Conservation (phyloP, 257 asterid species). For the Lycium ferocissimum region DNA sequence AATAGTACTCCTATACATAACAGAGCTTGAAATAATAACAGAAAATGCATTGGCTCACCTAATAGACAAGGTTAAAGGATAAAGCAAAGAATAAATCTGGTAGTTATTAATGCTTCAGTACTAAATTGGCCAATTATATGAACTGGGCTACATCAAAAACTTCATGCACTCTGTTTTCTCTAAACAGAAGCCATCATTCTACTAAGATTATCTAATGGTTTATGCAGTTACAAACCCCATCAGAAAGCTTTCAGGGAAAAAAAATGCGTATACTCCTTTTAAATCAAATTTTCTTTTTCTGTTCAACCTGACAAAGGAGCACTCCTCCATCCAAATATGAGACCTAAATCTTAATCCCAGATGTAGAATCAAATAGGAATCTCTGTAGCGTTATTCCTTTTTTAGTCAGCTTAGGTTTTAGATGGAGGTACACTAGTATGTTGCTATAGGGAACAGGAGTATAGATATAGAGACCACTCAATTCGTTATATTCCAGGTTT, state of each 20-base stretch:
- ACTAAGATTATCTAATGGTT: not conserved
- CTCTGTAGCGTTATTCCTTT: slow-evolving; percentile 11
- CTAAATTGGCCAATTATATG: slow-evolving; percentile 4
- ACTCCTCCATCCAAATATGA: slow-evolving; percentile 1
- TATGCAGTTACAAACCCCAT: slow-evolving; percentile 24
- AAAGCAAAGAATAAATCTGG: not conserved
- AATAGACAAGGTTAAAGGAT: slow-evolving; percentile 18
- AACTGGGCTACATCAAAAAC: not conserved
- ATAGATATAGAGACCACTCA: not conserved
- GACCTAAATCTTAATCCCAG: not conserved
- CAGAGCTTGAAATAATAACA: slow-evolving; percentile 18
- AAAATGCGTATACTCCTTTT: not conserved
- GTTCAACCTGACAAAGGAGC: not conserved
- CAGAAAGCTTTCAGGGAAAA: not conserved
- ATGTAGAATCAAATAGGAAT: slow-evolving; percentile 1
- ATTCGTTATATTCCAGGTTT: not conserved
- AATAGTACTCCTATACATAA: not conserved
- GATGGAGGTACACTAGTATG: slow-evolving; percentile 24
- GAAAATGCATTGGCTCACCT: slow-evolving; percentile 20
- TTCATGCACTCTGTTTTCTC: slow-evolving; percentile 20
- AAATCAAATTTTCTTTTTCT: not conserved
- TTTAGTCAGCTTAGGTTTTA: not conserved
- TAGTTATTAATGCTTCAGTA: slow-evolving; percentile 1
- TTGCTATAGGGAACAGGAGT: not conserved
- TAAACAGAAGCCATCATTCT: not conserved